A percentile compares a stretch with the other conserved stretches of the same genome.
Conservation (phyloP, 2,329 filamentous ascomycete genomes). For the Amylocarpus encephaloides region DNA sequence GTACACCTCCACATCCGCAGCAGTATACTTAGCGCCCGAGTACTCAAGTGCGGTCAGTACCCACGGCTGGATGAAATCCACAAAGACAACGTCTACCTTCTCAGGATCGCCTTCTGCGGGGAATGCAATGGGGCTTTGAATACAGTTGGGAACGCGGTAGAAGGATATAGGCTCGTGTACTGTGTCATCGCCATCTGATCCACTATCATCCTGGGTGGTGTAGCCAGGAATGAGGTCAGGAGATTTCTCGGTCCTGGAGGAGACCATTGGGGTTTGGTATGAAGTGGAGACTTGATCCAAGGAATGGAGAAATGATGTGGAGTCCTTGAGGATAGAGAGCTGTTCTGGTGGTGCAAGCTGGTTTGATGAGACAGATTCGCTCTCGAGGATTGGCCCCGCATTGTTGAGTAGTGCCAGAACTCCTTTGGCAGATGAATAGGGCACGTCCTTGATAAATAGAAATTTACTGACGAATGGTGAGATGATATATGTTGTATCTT, state of each 20-base stretch:
- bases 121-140: slow-evolving; percentile 64
- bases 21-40: slow-evolving; percentile 44
- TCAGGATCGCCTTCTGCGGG: slow-evolving; percentile 50
- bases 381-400: slow-evolving; percentile 41
- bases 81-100: slow-evolving; percentile 79
- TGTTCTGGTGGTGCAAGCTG: slow-evolving; percentile 30
- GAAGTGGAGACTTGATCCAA: slow-evolving; percentile 18
- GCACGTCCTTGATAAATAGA: slow-evolving; percentile 71
- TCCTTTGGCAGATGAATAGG: slow-evolving; percentile 66
- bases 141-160: slow-evolving; percentile 75
- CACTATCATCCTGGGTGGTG: slow-evolving; percentile 80
- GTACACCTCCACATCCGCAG: slow-evolving; percentile 45
- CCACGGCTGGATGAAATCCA: slow-evolving; percentile 85
- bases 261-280: slow-evolving; percentile 31
- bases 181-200: slow-evolving; percentile 83
- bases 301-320: neutral
- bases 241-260: slow-evolving; percentile 12
- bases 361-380: slow-evolving; percentile 26
- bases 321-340: slow-evolving; percentile 17
- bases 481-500: slow-evolving; percentile 77
- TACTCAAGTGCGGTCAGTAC: slow-evolving; percentile 67
- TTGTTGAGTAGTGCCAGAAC: slow-evolving; percentile 56
- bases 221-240: slow-evolving; percentile 61
- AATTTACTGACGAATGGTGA: slow-evolving; percentile 83
- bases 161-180: slow-evolving; percentile 69